phyloP scores from a whole-genome alignment of 768 basidiomycete species.

The Leccinum olivaceopallidum region DNA sequence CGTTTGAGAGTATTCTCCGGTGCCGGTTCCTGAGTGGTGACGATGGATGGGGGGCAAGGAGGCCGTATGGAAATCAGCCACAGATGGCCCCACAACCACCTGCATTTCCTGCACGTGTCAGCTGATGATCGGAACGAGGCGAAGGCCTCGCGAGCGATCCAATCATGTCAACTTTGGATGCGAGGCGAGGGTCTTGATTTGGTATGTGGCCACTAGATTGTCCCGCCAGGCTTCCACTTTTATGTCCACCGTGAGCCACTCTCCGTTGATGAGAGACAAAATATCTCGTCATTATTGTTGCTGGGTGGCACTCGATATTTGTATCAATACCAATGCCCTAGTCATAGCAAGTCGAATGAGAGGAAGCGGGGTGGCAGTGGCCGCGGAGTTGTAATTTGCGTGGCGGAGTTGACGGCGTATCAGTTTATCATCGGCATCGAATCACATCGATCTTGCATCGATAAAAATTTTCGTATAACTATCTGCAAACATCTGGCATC shows the following conservation, averaged over 20 bases:
- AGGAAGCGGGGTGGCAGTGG: background rate
- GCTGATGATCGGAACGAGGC: conserved; percentile 23
- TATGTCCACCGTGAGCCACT: conserved; percentile 14
- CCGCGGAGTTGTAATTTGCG: conserved; percentile 18
- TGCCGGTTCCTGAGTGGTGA: conserved; percentile 79
- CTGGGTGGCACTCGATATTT: conserved; percentile 1
- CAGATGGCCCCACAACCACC: conserved; percentile 30
- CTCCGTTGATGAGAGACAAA: conserved; percentile 8
- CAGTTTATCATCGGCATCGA: conserved; percentile 46
- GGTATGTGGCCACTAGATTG: conserved; percentile 16
- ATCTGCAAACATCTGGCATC: conserved; percentile 47
- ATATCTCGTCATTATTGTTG: conserved; percentile 8
- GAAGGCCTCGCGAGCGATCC: background rate
- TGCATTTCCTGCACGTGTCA: conserved; percentile 32
- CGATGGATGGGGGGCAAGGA: conserved; percentile 66
- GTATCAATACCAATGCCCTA: conserved; percentile 13
- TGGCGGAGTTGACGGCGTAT: conserved; percentile 44
- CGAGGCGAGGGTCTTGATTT: conserved; percentile 1
- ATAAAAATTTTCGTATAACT: conserved; percentile 70
- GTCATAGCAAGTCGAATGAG: background rate
- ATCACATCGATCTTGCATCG: conserved; percentile 65
- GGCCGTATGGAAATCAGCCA: conserved; percentile 29
- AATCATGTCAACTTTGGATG: conserved; percentile 1
- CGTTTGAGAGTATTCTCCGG: conserved; percentile 79
- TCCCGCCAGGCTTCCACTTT: conserved; percentile 8